Conservation (phyloP, 129 eudicot genomes). For the Apium graveolens region DNA sequence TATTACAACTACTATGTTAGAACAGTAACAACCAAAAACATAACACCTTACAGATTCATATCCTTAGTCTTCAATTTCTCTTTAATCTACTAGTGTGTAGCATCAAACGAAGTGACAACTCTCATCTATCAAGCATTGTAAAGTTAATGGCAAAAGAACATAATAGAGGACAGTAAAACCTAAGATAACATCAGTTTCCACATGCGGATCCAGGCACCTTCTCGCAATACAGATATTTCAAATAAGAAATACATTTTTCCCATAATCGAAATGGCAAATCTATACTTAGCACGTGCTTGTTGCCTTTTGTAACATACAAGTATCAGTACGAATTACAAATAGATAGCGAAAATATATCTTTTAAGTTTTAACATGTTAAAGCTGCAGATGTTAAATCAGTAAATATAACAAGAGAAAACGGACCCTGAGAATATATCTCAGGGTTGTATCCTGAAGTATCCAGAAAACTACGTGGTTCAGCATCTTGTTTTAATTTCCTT, state of each 20-base stretch:
- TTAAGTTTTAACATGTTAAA: background rate
- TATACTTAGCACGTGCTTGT: background rate
- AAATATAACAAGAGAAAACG: no score
- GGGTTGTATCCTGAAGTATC: no score
- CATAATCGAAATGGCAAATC: background rate
- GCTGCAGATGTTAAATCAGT: background rate
- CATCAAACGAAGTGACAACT: background rate
- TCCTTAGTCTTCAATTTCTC: background rate
- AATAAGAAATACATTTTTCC: background rate
- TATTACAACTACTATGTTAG: background rate
- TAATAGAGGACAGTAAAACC: background rate
- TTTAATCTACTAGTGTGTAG: background rate
- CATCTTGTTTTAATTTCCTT: no score
- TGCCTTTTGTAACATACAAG: background rate
- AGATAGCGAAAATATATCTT: background rate
- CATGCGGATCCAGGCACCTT: background rate
- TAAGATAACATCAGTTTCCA: background rate
- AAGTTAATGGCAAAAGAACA: background rate
- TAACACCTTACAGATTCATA: background rate
- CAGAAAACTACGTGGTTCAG: no score
- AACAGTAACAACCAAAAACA: background rate
- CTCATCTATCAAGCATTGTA: background rate
- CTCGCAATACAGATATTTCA: background rate
- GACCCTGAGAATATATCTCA: no score
- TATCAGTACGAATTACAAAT: background rate